Base-by-base conservation (phyloP, 2,329 filamentous ascomycete genomes). In the Beauveria pseudobassiana region DNA sequence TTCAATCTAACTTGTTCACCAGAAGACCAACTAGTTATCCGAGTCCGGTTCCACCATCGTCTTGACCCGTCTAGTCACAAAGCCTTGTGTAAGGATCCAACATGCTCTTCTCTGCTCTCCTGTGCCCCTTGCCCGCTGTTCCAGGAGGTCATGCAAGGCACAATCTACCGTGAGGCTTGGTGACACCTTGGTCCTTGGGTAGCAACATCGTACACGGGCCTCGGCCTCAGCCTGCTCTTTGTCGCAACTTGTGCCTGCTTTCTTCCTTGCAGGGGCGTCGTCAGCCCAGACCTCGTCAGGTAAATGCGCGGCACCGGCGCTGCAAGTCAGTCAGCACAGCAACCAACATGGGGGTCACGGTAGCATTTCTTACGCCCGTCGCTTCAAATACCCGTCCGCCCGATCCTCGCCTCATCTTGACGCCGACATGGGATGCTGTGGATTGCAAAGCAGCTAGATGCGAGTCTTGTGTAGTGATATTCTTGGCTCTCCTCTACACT, bases 271-370 rank as follows among this genome's bases (percentile, higher is more conserved):
- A n/a, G 40, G 40, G 18, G 40, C 42, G 7, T n/a, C 38, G 14
- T 45, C 40, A 45, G 52, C 38, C 26, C 24, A 24, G 38, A 46
- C 40, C 24, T 56, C 9, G 48, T 45, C 26, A 22, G 48, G 30
- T 43, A 30, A 20, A 52, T 51, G 48, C 57, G 52, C n/a, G 49
- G 48, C 48, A 48, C 22, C 12, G 24, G 38, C 38, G 40, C 38
- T 26, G 48, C 20, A 43, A 55, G 52, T 34, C 28, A 45, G 24
- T 51, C 56, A 59, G 57, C 57, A 52, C 26, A 43, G 49, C 57
- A 59, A 59, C 57, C 48, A 58, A 40, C 45, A 30, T 50, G 26
- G 18, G 43, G 43, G 30, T 49, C 28, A 24, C n/a, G 22, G 49
- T 51, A 34, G 16, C 48, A 34, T 52, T 59, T 59, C 49, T 42